Base-by-base conservation (phyloP, 345 rosid genomes). In the Murraya paniculata region DNA sequence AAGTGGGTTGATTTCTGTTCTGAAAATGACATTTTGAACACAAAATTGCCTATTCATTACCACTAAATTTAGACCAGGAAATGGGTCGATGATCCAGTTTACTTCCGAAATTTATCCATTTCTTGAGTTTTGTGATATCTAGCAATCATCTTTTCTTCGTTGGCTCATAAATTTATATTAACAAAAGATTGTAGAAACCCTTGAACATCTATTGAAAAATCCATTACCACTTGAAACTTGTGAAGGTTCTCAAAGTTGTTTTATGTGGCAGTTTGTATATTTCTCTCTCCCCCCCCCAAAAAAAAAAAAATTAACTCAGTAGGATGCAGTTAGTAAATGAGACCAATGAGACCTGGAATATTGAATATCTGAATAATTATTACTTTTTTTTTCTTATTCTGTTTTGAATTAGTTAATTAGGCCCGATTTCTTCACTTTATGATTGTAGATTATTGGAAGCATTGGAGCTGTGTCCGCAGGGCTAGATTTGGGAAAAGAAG, bases 401-500 rank as follows among this genome's bases (percentile, higher is more conserved):
- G 48, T 45, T 45, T 13, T 35, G 38, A 65, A 39, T 53, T 66
- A 9, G 48, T 50, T n/a, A 56, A 39, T 13, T 30, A 65, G 3
- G 36, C 9, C 45, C 27, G 59, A 28, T 41, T 22, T 38, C 57
- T 41, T 48, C 9, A n/a, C 36, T 66, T 1, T 58, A 21, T 78
- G 2, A 65, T 58, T 78, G 24, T 64, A 93, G 98, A 95, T 93
- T 35, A 36, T 92, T 76, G 98, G 98, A 80, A 93, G 97, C 89
- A 93, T 93, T 38, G 98, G 93, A 79, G 97, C 97, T 4, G 98
- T 95, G 24, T 74, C 98, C 4, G 98, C 98, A 53, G 95, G 94
- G 7, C 90, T 93, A 50, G 98, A 93, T 86, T 79, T 95, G 0
- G 98, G 98, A 33, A 93, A 95, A 84, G 98, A 95, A 78, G 98